phyloP scores from a whole-genome alignment of 139 green algal genomes.

The Chlamydomonas sp. region DNA sequence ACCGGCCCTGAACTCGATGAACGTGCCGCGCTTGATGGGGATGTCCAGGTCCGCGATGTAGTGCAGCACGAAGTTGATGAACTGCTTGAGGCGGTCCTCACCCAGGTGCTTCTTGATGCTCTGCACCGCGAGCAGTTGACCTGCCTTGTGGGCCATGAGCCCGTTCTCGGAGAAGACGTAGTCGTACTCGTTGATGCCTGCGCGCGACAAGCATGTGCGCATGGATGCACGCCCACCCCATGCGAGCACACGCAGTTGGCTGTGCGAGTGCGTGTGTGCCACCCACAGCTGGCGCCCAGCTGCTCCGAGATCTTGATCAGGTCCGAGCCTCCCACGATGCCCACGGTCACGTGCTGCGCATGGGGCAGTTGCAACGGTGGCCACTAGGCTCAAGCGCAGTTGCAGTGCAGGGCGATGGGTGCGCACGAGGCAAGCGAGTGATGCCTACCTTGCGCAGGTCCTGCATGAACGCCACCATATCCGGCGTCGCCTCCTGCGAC shows the following conservation, averaged over 20 bases:
- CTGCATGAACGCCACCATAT: conserved; percentile 72
- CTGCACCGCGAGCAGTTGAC: conserved; percentile 61
- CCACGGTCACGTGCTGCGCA: conserved; percentile 74
- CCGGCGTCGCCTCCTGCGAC: conserved; percentile 32
- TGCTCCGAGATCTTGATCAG: conserved; percentile 94
- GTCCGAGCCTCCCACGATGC: conserved; percentile 96
- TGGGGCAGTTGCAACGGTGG: not conserved
- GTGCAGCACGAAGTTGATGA: conserved; percentile 92
- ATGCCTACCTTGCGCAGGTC: conserved; percentile 72
- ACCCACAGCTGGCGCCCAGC: conserved; percentile 77
- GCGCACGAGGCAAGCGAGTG: no score
- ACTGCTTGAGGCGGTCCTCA: conserved; percentile 75
- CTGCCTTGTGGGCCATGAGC: conserved; percentile 87
- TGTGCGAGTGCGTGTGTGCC: no score
- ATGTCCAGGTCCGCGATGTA: conserved; percentile 97
- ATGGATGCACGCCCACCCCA: not conserved
- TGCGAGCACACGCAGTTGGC: not conserved
- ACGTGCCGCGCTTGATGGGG: conserved; percentile 96
- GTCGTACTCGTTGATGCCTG: conserved; percentile 78
- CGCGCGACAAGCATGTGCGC: conserved; percentile 6
- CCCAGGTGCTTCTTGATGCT: conserved; percentile 26
- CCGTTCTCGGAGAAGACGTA: conserved; percentile 98
- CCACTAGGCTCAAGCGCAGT: no score
- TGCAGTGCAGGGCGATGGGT: not conserved
- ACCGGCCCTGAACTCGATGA: conserved; percentile 97